Conservation (phyloP, 1,284 basidiomycete genomes). For the Trametes versicolor region DNA sequence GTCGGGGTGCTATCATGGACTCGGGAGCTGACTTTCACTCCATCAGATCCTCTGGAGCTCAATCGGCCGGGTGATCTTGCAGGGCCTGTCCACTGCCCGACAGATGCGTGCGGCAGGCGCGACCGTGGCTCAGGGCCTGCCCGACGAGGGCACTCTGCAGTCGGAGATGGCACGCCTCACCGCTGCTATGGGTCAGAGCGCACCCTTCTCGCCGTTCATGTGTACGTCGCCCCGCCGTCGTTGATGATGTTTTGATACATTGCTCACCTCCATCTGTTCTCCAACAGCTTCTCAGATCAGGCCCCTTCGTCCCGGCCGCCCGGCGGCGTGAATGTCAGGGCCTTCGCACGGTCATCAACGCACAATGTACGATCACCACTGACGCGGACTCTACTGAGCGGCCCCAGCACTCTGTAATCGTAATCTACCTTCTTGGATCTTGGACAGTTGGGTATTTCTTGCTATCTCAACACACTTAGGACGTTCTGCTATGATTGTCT, state of each 20-base stretch:
- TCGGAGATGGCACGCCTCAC: constrained; percentile 17
- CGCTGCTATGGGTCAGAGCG: constrained; percentile 29
- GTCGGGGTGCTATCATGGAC: not conserved
- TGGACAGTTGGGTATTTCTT: not conserved
- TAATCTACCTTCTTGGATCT: constrained; percentile 1
- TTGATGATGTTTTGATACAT: constrained; percentile 25
- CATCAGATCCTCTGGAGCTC: constrained; percentile 32
- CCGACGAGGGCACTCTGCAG: constrained; percentile 29
- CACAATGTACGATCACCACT: constrained; percentile 1
- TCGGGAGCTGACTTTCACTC: constrained; percentile 5
- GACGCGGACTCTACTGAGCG: constrained; percentile 8
- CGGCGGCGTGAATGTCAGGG: constrained; percentile 1
- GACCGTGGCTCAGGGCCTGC: constrained; percentile 14
- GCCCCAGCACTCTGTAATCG: not conserved
- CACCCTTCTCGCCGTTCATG: constrained; percentile 31
- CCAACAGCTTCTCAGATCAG: constrained; percentile 30
- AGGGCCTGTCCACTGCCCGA: constrained; percentile 20
- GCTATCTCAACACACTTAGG: not conserved
- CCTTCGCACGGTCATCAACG: constrained; percentile 6
- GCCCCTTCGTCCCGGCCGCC: constrained; percentile 16
- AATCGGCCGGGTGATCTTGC: constrained; percentile 30
- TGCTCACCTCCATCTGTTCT: constrained; percentile 21
- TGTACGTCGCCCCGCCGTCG: constrained; percentile 19
- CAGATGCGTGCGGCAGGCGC: constrained; percentile 28
- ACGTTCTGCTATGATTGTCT: too few relatives aligned